phyloP scores from a whole-genome alignment of 805 yeast species.

The Teunomyces funiuensis region DNA sequence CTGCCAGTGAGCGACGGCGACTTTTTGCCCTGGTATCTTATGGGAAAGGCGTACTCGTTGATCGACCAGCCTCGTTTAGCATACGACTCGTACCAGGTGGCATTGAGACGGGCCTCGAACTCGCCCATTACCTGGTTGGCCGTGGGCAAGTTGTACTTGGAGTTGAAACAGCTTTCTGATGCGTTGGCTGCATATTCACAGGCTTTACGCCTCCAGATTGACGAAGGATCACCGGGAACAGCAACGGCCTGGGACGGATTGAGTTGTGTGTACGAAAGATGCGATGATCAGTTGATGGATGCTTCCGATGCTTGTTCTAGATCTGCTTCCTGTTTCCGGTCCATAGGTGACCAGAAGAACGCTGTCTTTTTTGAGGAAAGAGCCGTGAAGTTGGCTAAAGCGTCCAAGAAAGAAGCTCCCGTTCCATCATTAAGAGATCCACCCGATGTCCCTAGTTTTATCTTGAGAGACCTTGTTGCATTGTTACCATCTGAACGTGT shows the following conservation, averaged over 20 bases:
- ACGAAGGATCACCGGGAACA: constrained; percentile 45
- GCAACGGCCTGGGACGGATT: constrained; percentile 69
- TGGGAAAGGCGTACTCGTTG: constrained; percentile 53
- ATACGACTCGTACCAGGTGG: constrained; percentile 55
- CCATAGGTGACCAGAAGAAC: constrained; percentile 44
- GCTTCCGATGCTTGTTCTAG: constrained; percentile 60
- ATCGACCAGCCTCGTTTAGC: constrained; percentile 49
- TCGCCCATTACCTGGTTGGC: constrained; percentile 68
- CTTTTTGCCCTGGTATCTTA: constrained; percentile 56
- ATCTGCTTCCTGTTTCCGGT: constrained; percentile 50
- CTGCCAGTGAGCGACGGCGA: constrained; percentile 35
- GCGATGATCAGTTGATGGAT: constrained; percentile 59
- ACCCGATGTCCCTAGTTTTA: constrained; percentile 46
- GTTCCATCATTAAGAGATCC: constrained; percentile 46
- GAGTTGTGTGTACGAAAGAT: constrained; percentile 60
- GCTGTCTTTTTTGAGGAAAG: constrained; percentile 45
- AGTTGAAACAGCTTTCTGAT: constrained; percentile 60
- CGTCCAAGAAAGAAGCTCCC: constrained; percentile 44
- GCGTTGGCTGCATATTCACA: constrained; percentile 68
- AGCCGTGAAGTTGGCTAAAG: constrained; percentile 42
- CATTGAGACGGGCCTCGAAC: constrained; percentile 51
- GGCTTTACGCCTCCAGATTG: constrained; percentile 53
- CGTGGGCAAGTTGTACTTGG: constrained; percentile 60
- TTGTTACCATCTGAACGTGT: constrained; percentile 42
- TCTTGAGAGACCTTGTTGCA: constrained; percentile 44